A percentile compares a stretch with the other conserved stretches of the same genome.
Evolutionary conservation across 352 stramenopile species (phyloP).

Genomic region (Phytophthora cajani): DNA sequence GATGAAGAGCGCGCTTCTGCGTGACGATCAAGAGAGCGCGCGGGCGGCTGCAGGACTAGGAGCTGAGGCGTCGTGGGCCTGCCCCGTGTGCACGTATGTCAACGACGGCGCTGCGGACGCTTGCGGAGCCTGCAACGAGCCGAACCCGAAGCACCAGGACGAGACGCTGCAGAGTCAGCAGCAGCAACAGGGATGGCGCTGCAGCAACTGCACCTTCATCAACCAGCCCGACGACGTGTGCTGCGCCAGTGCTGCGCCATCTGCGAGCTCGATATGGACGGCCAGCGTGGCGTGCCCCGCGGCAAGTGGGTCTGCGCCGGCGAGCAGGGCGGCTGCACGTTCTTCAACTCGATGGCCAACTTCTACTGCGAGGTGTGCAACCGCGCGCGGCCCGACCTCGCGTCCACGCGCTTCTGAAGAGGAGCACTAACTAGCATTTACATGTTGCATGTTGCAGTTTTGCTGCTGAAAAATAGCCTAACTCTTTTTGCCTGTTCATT

Average conservation of each 20-base stretch:
- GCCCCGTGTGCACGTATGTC: conserved; percentile 81
- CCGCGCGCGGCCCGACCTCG: conserved; percentile 77
- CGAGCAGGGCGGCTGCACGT: conserved; percentile 87
- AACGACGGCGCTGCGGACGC: conserved; percentile 52
- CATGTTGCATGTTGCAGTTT: conserved; percentile 16
- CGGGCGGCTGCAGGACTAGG: conserved; percentile 19
- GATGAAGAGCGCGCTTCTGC: conserved; percentile 61
- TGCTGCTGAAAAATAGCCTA: not conserved
- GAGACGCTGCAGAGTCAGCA: conserved; percentile 37
- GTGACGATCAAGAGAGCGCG: conserved; percentile 49
- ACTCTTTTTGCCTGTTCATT: not conserved
- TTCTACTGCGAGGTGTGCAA: conserved; percentile 94
- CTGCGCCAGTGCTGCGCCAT: conserved; percentile 81
- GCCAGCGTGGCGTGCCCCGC: conserved; percentile 76
- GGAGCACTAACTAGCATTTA: not conserved
- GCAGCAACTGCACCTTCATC: conserved; percentile 87
- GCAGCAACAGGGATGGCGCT: conserved; percentile 76
- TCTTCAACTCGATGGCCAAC: conserved; percentile 81
- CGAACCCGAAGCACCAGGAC: conserved; percentile 50
- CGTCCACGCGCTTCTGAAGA: conserved; percentile 72
- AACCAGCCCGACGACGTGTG: conserved; percentile 76
- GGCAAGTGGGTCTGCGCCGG: conserved; percentile 88
- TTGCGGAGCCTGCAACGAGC: conserved; percentile 73
- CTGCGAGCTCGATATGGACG: conserved; percentile 83
- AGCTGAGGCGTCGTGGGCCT: conserved; percentile 55